These are phyloP conservation scores for Sophora flavescens DNA, from an alignment of 306 rosid species.

Conservation along the genomic window DNA sequence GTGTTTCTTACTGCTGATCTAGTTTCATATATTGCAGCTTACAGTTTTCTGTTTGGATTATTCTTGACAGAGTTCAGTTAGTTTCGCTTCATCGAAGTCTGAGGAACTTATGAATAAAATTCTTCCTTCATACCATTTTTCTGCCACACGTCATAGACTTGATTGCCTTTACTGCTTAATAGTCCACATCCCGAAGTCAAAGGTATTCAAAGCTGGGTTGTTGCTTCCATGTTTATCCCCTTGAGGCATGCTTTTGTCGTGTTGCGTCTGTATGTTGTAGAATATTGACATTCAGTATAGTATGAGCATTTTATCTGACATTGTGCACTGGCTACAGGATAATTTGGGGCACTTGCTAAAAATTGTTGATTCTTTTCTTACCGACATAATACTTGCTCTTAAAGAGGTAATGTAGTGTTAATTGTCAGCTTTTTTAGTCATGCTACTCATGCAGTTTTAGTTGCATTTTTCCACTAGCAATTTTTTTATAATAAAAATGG, in stretches of 20 bases:
- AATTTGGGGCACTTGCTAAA: conserved; percentile 41
- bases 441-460: conserved; percentile 1
- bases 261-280: neutral
- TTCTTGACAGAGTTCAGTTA: neutral
- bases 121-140: no score
- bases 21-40: conserved; percentile 31
- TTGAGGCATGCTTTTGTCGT: neutral
- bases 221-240: conserved; percentile 12
- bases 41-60: conserved; percentile 42
- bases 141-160: no score
- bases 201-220: neutral
- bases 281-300: conserved; percentile 52
- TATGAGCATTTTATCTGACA: conserved; percentile 36
- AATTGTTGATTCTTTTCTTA: conserved; percentile 57
- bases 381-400: conserved; percentile 88
- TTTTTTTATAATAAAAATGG: neutral
- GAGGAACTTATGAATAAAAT: no score
- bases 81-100: no score
- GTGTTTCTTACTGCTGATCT: neutral
- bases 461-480: neutral
- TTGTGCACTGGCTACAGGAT: conserved; percentile 40
- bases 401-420: conserved; percentile 78
- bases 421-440: neutral
- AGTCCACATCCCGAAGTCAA: no score
- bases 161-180: no score